Evolutionary conservation across 2,329 filamentous ascomycete species (phyloP), one percentile per base, ranked within the genome.

Genomic region (Pleurostoma richardsiae): DNA sequence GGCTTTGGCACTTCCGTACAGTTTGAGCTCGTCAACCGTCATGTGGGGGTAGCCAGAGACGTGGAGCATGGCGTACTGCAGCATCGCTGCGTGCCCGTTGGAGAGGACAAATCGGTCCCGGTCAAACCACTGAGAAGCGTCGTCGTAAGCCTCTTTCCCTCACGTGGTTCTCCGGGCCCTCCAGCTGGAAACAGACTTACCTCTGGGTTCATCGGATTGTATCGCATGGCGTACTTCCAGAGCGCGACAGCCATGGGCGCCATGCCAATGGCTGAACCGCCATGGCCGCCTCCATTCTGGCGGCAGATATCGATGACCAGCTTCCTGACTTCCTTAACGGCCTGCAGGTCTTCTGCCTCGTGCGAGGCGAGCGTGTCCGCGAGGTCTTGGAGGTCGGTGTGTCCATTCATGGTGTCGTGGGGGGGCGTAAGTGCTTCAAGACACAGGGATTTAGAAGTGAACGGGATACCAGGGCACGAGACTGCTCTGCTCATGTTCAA

Each of bases 81-180:
- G 79, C 27, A 80, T 63, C 53, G 74, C 76, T 1, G 73, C 70
- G 53, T 80, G 77, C n/a, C 70, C 63, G 52, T 83, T 84, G 27
- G 79, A 83, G 10, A 84, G 67, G 5, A 84, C 74, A 54, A 84
- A 83, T 26, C 79, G 73, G 53, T 84, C 80, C 33, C 80, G 69
- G 59, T 84, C 81, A 67, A 83, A 82, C 59, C 67, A 84, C 39
- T 69, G 19, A 19, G 19, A 19, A 19, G 19, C 19, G 19, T 19
- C 19, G 19, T 19, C 19, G 19, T 19, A 19, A 19, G 19, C 19
- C 19, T 19, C 19, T 19, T 19, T 19, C 19, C 19, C 19, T 19
- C 19, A 19, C 19, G 19, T 19, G 19, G 19, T 19, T 19, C 19
- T 19, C 19, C 19, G 19, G 19, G 19, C 19, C 19, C 19, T 19